Conservation (phyloP, 1,284 basidiomycete genomes). For the Meripilus lineatus region DNA sequence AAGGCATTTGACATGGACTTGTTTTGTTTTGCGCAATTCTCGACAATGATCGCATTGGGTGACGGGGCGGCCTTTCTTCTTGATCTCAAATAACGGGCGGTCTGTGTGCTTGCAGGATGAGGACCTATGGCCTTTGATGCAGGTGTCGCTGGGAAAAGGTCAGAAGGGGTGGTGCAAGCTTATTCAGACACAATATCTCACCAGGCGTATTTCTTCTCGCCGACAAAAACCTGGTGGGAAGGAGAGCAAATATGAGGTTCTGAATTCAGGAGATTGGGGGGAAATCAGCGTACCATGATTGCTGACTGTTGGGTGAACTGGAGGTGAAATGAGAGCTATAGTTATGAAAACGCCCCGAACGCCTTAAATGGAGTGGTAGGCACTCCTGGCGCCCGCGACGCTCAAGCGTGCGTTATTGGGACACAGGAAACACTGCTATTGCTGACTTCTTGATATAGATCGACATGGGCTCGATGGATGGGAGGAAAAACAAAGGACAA, state of each 20-base stretch:
- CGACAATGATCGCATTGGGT: slow-evolving; percentile 78
- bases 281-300: slow-evolving; percentile 17
- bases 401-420: slow-evolving; percentile 27
- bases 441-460: slow-evolving; percentile 16
- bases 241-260: not conserved
- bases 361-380: slow-evolving; percentile 13
- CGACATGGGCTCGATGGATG: no score
- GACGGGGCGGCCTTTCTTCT: slow-evolving; percentile 79
- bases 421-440: slow-evolving; percentile 15
- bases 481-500: no score
- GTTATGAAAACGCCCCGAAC: slow-evolving; percentile 20
- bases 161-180: not conserved
- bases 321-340: slow-evolving; percentile 1
- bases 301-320: not conserved
- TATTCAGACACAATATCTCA: slow-evolving; percentile 27
- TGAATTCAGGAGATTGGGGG: not conserved
- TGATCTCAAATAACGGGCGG: slow-evolving; percentile 73
- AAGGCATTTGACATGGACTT: slow-evolving; percentile 66
- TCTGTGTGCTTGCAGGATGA: slow-evolving; percentile 75
- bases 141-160: slow-evolving; percentile 54
- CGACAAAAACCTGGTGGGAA: slow-evolving; percentile 68
- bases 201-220: slow-evolving; percentile 84
- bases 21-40: slow-evolving; percentile 71
- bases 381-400: slow-evolving; percentile 26
- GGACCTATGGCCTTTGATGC: slow-evolving; percentile 81